Conservation (phyloP, 2,329 filamentous ascomycete species). For the Atkinsonella texensis region DNA sequence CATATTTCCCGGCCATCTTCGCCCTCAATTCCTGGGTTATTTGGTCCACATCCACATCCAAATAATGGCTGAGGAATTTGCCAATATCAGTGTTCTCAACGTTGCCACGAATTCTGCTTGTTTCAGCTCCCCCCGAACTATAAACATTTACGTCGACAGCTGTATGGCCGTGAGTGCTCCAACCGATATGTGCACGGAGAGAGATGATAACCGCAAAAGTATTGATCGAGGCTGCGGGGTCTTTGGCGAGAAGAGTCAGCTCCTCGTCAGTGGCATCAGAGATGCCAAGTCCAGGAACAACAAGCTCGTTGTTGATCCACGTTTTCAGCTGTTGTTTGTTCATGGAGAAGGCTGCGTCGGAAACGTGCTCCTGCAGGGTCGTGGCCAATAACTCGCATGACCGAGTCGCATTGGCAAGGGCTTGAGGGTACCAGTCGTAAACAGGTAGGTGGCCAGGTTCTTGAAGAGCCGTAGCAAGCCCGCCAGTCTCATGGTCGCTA, state of each 20-base stretch:
- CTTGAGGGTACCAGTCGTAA: slow-evolving; percentile 69
- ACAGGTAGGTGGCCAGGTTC: slow-evolving; percentile 39
- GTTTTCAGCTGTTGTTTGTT: slow-evolving; percentile 32
- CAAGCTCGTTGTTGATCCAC: slow-evolving; percentile 58
- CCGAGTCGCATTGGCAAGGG: slow-evolving; percentile 64
- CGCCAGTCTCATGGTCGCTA: slow-evolving; percentile 93
- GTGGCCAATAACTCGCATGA: slow-evolving; percentile 60
- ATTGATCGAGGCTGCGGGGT: slow-evolving; percentile 39
- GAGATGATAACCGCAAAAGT: slow-evolving; percentile 79
- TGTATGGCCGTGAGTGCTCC: slow-evolving; percentile 87
- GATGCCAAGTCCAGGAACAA: slow-evolving; percentile 65
- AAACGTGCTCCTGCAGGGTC: slow-evolving; percentile 50
- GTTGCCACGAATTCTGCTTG: slow-evolving; percentile 62
- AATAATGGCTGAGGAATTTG: slow-evolving; percentile 64
- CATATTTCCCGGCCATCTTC: slow-evolving; percentile 25
- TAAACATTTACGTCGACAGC: slow-evolving; percentile 97
- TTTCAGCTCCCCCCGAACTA: slow-evolving; percentile 55
- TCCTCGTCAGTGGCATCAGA: slow-evolving; percentile 60
- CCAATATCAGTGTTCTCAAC: slow-evolving; percentile 93
- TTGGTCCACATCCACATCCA: slow-evolving; percentile 64
- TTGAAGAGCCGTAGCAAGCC: slow-evolving; percentile 68
- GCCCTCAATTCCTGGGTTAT: slow-evolving; percentile 65
- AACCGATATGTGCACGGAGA: slow-evolving; percentile 77
- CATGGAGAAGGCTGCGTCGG: slow-evolving; percentile 19
- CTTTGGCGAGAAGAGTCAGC: slow-evolving; percentile 50